Evolutionary conservation across 257 asterid species (phyloP), one percentile per base, ranked within the genome.

Genomic region (Solanum neorickii): DNA sequence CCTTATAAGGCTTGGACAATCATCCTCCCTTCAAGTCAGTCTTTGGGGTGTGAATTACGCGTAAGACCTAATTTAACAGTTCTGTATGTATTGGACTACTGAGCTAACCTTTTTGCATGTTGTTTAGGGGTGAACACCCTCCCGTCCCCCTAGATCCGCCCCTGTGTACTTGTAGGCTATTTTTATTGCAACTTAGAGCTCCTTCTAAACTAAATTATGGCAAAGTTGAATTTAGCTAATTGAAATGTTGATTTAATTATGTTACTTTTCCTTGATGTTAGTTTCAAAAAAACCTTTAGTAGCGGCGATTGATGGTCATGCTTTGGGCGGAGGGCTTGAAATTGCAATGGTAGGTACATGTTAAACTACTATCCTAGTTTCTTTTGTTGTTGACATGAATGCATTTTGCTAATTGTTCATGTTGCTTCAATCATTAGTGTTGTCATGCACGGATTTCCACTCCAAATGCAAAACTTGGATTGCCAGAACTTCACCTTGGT

Each of bases 401-500:
- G 13, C 82, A 39, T 86, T 78, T 82, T 73, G 73, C 65, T 89
- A 89, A 89, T 87, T 70, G 33, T 88, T 77, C 16, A 13, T 60
- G 18, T 41, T 76, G 21, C 84, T 85, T 88, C 25, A 44, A 78
- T 27, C 21, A 23, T 90, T 90, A 97, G 99, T 98, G 95, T 62
- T 97, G 99, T 90, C 99, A 97, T 93, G 99, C 99, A 5, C 99
- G 99, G 37, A 88, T 97, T 89, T 92, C 98, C 87, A 95, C 99
- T 37, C 92, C 97, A 11, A 88, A 88, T 90, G 98, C 99, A 44
- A 97, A 93, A 89, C 87, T 97, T 88, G 99, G 99, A 68, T 93
- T 97, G 88, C 99, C 99, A 23, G 99, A 97, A 89, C 93, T 97
- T 89, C 99, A 95, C 92, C 98, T 97, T 70, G 99, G 99, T 39